Percentiles rank a stretch among this genome's conserved stretches.
Conservation (phyloP, 257 asterid species). For the Fraxinus cuspidata region DNA sequence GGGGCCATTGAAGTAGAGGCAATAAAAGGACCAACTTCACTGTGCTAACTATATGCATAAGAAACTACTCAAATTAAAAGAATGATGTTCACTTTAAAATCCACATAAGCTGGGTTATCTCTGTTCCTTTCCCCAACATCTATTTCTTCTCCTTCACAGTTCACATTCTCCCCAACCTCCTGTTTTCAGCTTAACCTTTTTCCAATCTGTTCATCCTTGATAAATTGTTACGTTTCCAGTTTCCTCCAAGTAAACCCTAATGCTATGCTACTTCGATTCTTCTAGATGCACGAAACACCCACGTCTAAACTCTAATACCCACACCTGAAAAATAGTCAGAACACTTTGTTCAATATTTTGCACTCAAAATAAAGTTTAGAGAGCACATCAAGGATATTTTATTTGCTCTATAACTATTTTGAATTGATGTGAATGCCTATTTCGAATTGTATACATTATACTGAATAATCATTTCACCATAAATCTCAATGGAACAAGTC, state of each 20-base stretch:
- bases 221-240: not conserved
- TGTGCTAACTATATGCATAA: not conserved
- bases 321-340: not conserved
- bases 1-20: not conserved
- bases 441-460: not conserved
- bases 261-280: not conserved
- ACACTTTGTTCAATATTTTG: not conserved
- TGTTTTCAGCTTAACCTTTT: not conserved
- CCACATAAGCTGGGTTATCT: not conserved
- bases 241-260: not conserved
- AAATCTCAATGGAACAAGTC: not conserved
- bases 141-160: not conserved
- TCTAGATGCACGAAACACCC: not conserved
- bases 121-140: not conserved
- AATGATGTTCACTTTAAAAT: not conserved
- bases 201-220: not conserved
- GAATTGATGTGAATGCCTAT: too few species aligned
- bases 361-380: too few species aligned
- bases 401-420: not conserved
- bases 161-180: not conserved
- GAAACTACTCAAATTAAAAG: not conserved
- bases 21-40: not conserved
- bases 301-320: not conserved
- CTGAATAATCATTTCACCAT: not conserved
- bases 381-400: not conserved